Conservation (phyloP, 1,284 basidiomycete species). For the Wallemia hederae region DNA sequence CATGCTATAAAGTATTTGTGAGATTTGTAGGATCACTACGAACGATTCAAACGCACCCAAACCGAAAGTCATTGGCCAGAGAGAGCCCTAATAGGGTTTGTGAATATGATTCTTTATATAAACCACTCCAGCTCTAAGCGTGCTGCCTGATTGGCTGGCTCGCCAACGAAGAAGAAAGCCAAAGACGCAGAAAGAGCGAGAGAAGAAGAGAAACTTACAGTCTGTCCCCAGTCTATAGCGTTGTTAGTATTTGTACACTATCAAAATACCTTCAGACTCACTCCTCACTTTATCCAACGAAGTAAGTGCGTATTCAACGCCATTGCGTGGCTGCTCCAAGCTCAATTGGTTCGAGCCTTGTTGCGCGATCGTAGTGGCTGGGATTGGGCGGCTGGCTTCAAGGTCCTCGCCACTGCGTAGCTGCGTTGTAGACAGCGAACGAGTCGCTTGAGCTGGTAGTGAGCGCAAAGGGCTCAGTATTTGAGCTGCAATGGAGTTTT, state of each 20-base stretch:
- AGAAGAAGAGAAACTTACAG: background rate
- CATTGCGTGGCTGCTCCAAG: conserved; percentile 64
- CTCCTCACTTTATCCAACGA: background rate
- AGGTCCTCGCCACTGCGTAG: background rate
- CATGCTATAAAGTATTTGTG: background rate
- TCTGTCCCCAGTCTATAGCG: background rate
- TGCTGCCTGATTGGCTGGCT: background rate
- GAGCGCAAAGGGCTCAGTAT: background rate
- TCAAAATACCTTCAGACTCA: background rate
- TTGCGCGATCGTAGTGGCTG: conserved; percentile 25
- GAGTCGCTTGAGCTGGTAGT: background rate
- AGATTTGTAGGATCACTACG: background rate
- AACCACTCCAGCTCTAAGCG: too few relatives aligned
- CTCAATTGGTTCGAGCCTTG: conserved; percentile 52
- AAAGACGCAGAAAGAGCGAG: conserved; percentile 2
- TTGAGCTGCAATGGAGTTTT: background rate
- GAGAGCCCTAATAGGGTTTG: conserved; percentile 34
- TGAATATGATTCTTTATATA: conserved; percentile 7
- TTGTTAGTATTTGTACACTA: background rate
- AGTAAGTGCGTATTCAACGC: conserved; percentile 33
- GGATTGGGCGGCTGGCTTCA: conserved; percentile 8
- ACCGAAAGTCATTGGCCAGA: conserved; percentile 99
- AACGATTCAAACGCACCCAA: conserved; percentile 7
- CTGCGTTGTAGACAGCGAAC: background rate
- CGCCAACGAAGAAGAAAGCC: background rate